These are phyloP conservation scores for Xylariomycetidae sp. DNA, from an alignment of 2,329 filamentous ascomycete species.

Conservation along the genomic window DNA sequence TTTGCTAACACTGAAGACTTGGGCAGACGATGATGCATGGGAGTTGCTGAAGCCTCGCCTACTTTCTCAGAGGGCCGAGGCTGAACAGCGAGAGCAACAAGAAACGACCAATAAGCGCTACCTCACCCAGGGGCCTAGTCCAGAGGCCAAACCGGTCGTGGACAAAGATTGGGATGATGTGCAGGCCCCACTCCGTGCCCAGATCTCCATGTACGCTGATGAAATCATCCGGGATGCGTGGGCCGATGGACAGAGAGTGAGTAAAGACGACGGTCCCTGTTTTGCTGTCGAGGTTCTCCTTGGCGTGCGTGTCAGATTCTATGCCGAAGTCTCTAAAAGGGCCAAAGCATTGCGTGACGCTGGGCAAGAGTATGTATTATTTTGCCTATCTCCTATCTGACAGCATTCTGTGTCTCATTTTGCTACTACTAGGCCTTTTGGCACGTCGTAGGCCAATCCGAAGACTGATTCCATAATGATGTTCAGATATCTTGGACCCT, in stretches of 20 bases:
- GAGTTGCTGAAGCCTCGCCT: constrained; percentile 63
- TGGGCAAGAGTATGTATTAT: too few relatives aligned
- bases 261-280: constrained; percentile 56
- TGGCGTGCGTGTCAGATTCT: constrained; percentile 64
- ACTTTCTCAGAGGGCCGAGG: constrained; percentile 58
- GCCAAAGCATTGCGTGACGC: constrained; percentile 41
- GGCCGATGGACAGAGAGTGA: constrained; percentile 59
- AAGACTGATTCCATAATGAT: too few relatives aligned
- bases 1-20: too few relatives aligned
- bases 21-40: constrained; percentile 68
- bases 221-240: constrained; percentile 64
- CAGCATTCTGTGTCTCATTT: too few relatives aligned
- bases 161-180: constrained; percentile 68
- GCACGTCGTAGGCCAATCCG: too few relatives aligned
- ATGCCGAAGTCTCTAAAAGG: constrained; percentile 53
- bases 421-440: too few relatives aligned
- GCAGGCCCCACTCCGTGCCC: constrained; percentile 62
- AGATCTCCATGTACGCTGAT: constrained; percentile 63
- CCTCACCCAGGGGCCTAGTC: constrained; percentile 29
- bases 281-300: constrained; percentile 71
- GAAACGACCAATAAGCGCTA: constrained; percentile 24
- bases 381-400: too few relatives aligned
- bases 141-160: constrained; percentile 51
- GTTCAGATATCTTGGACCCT: too few relatives aligned
- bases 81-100: constrained; percentile 53